Conservation (phyloP, 1,284 basidiomycete species). For the Tilletia walkeri region DNA sequence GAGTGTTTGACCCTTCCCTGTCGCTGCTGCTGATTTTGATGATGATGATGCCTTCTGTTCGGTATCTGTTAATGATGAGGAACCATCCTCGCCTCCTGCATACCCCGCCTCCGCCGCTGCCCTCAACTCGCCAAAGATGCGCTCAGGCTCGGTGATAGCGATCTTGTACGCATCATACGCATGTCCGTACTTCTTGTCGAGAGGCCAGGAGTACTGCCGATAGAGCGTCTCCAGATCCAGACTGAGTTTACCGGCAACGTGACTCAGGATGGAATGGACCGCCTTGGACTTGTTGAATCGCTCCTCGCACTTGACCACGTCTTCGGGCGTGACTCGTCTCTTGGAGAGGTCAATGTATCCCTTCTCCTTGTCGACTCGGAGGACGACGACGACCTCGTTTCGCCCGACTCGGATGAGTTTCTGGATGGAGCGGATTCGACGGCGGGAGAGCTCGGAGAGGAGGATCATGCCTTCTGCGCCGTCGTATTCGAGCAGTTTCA, state of each 20-base stretch:
- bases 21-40: neutral
- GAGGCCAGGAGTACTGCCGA: slow-evolving; percentile 87
- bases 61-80: neutral
- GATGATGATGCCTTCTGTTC: neutral
- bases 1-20: slow-evolving; percentile 1
- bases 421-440: slow-evolving; percentile 96
- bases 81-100: neutral
- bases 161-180: slow-evolving; percentile 98
- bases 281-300: slow-evolving; percentile 93
- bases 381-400: slow-evolving; percentile 97
- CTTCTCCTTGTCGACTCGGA: slow-evolving; percentile 98
- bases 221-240: slow-evolving; percentile 74
- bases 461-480: slow-evolving; percentile 99
- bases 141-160: slow-evolving; percentile 66
- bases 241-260: slow-evolving; percentile 51
- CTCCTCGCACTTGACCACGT: slow-evolving; percentile 97
- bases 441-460: slow-evolving; percentile 89
- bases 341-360: slow-evolving; percentile 99
- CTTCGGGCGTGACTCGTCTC: slow-evolving; percentile 97
- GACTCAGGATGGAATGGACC: slow-evolving; percentile 53
- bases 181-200: slow-evolving; percentile 88
- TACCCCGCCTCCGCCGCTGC: slow-evolving; percentile 10
- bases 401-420: slow-evolving; percentile 96
- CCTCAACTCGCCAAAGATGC: slow-evolving; percentile 13
- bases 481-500: slow-evolving; percentile 97